A percentile compares a stretch with the other conserved stretches of the same genome.
phyloP scores from a whole-genome alignment of 1,139 yeast genomes.

The Lodderomyces theae region DNA sequence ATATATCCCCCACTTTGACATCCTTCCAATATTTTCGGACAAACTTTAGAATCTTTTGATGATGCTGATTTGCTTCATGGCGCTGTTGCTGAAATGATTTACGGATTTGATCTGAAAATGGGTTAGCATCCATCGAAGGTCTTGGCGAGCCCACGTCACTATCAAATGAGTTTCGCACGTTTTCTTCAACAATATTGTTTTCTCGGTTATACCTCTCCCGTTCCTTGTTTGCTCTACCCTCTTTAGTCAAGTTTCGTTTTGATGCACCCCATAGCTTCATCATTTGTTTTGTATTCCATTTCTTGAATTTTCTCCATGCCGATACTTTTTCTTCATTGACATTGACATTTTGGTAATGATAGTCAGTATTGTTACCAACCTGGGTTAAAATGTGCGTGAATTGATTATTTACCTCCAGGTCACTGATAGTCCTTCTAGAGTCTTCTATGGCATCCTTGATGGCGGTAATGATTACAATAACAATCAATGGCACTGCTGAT shows the following conservation, averaged over 20 bases:
- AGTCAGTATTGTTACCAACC: constrained; percentile 14
- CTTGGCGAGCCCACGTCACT: constrained; percentile 24
- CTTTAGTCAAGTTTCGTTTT: constrained; percentile 33
- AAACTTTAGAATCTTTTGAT: constrained; percentile 28
- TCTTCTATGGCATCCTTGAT: constrained; percentile 59
- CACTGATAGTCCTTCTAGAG: constrained; percentile 51
- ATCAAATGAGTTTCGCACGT: constrained; percentile 34
- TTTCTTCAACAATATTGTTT: constrained; percentile 11
- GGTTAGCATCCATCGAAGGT: constrained; percentile 20
- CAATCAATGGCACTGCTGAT: constrained; percentile 59
- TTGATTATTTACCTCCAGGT: constrained; percentile 54
- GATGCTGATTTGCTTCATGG: constrained; percentile 5
- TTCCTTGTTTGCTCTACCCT: constrained; percentile 36
- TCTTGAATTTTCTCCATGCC: constrained; percentile 60
- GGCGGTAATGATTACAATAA: constrained; percentile 54
- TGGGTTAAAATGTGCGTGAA: constrained; percentile 41
- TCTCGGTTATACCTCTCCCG: constrained; percentile 19
- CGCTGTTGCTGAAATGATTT: constrained; percentile 23
- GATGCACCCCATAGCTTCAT: constrained; percentile 28
- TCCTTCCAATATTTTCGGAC: constrained; percentile 49
- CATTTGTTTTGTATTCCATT: constrained; percentile 38
- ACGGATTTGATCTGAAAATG: constrained; percentile 22
- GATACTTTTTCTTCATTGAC: constrained; percentile 50
- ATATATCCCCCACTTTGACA: constrained; percentile 53
- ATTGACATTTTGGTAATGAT: constrained; percentile 37